Percentiles rank a stretch among this genome's conserved stretches.
phyloP scores from a whole-genome alignment of 257 asterid species.

The Mentha longifolia region DNA sequence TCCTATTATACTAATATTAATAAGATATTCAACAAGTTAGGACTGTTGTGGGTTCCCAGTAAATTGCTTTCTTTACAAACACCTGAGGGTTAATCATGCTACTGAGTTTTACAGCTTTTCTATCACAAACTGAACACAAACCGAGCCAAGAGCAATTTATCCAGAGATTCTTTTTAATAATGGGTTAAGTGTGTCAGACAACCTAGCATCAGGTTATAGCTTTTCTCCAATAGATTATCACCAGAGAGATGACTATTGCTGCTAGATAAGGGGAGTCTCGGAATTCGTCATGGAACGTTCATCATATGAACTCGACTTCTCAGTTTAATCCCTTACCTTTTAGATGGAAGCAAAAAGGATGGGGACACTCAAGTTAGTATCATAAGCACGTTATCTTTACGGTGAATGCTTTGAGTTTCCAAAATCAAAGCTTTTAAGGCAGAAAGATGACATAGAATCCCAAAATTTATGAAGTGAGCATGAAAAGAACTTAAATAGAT shows the following conservation, averaged over 20 bases:
- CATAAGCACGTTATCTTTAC: neutral
- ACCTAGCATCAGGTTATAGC: neutral
- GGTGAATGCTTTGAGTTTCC: neutral
- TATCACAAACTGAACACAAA: neutral
- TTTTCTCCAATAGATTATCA: neutral
- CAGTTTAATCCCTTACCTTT: neutral
- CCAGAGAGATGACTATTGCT: neutral
- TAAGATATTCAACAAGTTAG: neutral
- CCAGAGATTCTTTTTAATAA: neutral
- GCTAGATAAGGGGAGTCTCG: neutral
- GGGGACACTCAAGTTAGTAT: neutral
- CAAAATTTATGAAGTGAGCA: neutral
- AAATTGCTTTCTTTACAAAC: constrained; percentile 1
- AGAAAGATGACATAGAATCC: neutral
- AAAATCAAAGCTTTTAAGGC: neutral
- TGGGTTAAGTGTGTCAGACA: neutral
- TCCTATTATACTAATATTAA: too few relatives aligned
- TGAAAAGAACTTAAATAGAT: neutral
- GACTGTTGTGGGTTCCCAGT: neutral
- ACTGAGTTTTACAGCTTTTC: neutral
- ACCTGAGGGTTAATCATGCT: neutral
- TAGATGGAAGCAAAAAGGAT: neutral
- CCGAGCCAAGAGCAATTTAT: neutral
- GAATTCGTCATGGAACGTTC: neutral
- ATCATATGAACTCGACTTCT: neutral